Percentiles rank a stretch among this genome's conserved stretches.
Conservation (phyloP, 768 basidiomycete genomes). For the Hypholoma fasciculare region DNA sequence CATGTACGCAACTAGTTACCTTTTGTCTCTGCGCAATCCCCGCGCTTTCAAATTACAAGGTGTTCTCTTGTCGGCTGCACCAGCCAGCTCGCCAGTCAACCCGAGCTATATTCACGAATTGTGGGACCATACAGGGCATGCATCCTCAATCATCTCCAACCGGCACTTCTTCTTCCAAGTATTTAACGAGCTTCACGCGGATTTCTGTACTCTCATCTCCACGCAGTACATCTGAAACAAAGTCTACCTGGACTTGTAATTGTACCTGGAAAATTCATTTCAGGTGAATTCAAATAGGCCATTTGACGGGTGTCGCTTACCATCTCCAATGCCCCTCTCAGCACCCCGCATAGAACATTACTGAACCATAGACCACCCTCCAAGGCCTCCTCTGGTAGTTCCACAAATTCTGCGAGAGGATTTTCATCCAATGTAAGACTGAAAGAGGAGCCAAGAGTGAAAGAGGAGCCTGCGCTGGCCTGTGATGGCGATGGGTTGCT, state of each 20-base stretch:
- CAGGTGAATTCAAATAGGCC: constrained; percentile 5
- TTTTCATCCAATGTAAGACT: constrained; percentile 92
- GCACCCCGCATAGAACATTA: constrained; percentile 92
- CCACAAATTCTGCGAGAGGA: constrained; percentile 95
- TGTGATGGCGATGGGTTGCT: constrained; percentile 40
- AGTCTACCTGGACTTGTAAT: constrained; percentile 90
- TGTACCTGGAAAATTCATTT: constrained; percentile 63
- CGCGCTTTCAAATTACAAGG: too few relatives aligned
- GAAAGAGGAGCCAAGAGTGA: constrained; percentile 77
- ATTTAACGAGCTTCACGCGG: constrained; percentile 84
- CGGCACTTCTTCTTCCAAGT: constrained; percentile 95
- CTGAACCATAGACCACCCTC: constrained; percentile 97
- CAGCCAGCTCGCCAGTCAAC: too few relatives aligned
- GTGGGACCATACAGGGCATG: not conserved
- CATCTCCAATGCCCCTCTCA: constrained; percentile 95
- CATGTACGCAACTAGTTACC: too few relatives aligned
- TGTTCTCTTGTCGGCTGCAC: too few relatives aligned
- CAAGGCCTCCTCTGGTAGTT: constrained; percentile 89
- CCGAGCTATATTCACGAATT: not conserved
- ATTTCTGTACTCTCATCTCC: constrained; percentile 96
- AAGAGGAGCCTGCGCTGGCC: constrained; percentile 55
- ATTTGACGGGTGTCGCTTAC: constrained; percentile 43
- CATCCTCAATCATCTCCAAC: constrained; percentile 80
- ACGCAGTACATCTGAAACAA: constrained; percentile 86
- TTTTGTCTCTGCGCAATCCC: too few relatives aligned